Conservation (phyloP, 2,329 filamentous ascomycete genomes). For the Trichoderma gracile region DNA sequence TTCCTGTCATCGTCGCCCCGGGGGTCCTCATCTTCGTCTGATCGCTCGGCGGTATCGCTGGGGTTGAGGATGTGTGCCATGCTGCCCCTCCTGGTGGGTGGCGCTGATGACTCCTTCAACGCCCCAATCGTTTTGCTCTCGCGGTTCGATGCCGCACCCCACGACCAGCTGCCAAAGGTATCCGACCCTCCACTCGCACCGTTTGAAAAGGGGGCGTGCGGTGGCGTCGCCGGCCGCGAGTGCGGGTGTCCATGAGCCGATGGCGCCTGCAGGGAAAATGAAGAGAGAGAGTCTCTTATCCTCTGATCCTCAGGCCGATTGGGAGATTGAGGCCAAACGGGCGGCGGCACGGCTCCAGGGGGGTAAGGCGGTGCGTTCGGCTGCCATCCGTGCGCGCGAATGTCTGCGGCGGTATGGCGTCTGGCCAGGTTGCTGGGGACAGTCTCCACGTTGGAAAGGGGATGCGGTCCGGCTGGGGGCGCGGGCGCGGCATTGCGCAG, state of each 20-base stretch:
- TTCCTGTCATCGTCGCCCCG: conserved; percentile 62
- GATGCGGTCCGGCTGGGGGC: conserved; percentile 66
- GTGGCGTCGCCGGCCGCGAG: conserved; percentile 57
- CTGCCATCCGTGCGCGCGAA: conserved; percentile 82
- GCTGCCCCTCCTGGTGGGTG: conserved; percentile 58
- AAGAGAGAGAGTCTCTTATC: conserved; percentile 57
- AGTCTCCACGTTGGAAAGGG: conserved; percentile 61
- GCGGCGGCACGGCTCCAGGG: conserved; percentile 57
- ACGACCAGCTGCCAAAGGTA: conserved; percentile 58
- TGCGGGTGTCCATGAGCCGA: conserved; percentile 47
- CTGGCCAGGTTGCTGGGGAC: conserved; percentile 71
- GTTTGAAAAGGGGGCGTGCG: conserved; percentile 46
- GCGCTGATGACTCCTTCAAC: conserved; percentile 57
- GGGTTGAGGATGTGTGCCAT: conserved; percentile 66
- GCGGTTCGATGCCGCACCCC: conserved; percentile 51
- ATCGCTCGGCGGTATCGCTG: conserved; percentile 56
- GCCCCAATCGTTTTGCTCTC: conserved; percentile 52
- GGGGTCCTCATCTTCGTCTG: conserved; percentile 57
- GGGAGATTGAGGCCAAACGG: conserved; percentile 58
- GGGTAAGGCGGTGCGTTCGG: conserved; percentile 61
- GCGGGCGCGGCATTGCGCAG: conserved; percentile 66
- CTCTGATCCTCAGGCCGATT: conserved; percentile 57
- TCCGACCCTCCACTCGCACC: conserved; percentile 43
- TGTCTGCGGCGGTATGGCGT: conserved; percentile 93
- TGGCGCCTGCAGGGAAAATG: conserved; percentile 52